Evolutionary conservation across 495 filamentous ascomycete species (phyloP).

Genomic region (Neurospora intermedia): DNA sequence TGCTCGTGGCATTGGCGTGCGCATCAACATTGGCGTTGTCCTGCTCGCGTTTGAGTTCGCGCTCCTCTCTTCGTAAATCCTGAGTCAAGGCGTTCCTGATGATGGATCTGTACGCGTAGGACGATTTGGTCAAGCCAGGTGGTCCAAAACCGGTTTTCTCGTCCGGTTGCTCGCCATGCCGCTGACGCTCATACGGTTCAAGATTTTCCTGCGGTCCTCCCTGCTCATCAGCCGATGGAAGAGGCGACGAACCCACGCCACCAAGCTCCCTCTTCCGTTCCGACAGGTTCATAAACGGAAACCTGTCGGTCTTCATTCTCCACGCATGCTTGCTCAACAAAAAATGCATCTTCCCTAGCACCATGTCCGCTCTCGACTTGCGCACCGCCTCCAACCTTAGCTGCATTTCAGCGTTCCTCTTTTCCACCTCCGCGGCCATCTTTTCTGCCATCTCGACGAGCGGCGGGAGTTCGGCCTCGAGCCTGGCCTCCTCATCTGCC

Average conservation of each 20-base stretch:
- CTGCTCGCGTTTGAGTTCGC: background rate
- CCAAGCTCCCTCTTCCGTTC: background rate
- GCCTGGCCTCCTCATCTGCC: background rate
- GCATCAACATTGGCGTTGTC: background rate
- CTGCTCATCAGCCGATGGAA: background rate
- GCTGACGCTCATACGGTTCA: background rate
- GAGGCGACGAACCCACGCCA: background rate
- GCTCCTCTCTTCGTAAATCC: background rate
- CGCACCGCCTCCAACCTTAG: background rate
- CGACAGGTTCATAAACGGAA: background rate
- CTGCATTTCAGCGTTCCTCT: background rate
- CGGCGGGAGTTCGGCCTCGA: background rate
- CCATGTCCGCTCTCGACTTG: background rate
- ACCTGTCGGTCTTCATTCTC: background rate
- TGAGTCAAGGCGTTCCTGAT: background rate
- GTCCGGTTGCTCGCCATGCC: background rate
- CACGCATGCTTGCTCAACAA: background rate
- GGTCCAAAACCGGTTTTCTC: background rate
- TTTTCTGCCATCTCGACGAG: background rate
- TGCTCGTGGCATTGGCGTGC: background rate
- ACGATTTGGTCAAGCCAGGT: background rate
- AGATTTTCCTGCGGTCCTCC: background rate
- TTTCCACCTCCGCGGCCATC: background rate
- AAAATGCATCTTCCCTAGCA: background rate
- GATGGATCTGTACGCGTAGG: background rate